Evolutionary conservation across 2,329 filamentous ascomycete species (phyloP).

Genomic region (Phialophora macrospora): DNA sequence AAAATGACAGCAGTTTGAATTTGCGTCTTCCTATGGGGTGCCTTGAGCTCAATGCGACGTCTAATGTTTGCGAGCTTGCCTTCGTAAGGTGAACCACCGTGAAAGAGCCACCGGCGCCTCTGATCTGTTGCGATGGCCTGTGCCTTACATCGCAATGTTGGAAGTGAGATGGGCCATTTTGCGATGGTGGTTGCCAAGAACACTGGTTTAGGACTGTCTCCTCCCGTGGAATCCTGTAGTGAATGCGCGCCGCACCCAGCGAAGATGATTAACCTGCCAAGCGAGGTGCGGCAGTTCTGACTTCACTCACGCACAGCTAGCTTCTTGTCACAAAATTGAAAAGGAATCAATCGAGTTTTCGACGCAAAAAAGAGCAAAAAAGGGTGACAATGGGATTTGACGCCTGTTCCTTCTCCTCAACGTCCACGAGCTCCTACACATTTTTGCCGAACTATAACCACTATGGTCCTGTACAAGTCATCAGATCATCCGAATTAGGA

Average conservation of each 20-base stretch:
- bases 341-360: neutral
- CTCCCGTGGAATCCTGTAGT: neutral
- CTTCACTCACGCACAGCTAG: neutral
- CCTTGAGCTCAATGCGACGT: neutral
- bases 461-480: slow-evolving; percentile 14
- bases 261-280: neutral
- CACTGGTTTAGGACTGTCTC: neutral
- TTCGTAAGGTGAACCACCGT: neutral
- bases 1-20: neutral
- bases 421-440: slow-evolving; percentile 10
- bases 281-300: neutral
- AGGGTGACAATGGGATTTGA: neutral
- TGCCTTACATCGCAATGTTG: neutral
- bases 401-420: neutral
- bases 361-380: neutral
- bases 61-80: neutral
- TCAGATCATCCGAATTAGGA: slow-evolving; percentile 10
- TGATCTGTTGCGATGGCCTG: neutral
- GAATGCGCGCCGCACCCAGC: neutral
- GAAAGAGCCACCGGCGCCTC: neutral
- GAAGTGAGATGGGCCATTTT: neutral
- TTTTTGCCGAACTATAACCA: slow-evolving; percentile 12
- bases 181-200: neutral
- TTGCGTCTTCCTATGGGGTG: neutral
- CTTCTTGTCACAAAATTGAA: neutral